Conservation (phyloP, 163 green algal genomes). For the Scenedesmus sp. region DNA sequence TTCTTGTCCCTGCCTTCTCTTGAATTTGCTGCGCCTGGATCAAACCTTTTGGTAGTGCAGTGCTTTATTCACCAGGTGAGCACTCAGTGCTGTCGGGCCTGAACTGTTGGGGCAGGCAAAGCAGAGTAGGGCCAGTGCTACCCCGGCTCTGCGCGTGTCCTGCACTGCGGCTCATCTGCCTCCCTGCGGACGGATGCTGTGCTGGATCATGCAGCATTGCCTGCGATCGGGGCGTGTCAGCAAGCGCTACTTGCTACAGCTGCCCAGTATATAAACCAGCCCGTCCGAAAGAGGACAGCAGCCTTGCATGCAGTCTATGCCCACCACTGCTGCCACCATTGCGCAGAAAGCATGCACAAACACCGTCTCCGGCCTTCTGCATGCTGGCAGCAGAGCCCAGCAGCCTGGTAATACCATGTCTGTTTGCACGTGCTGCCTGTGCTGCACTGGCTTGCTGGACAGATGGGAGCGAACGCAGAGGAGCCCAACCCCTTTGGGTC, state of each 20-base stretch:
- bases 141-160: not conserved
- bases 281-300: not conserved
- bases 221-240: not conserved
- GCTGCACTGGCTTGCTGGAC: not conserved
- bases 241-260: not conserved
- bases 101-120: not conserved
- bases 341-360: not conserved
- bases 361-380: not conserved
- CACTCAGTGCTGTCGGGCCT: not conserved
- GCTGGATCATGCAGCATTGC: not conserved
- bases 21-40: too few species aligned
- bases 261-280: not conserved
- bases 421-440: not conserved
- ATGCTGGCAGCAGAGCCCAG: not conserved
- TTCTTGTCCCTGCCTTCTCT: not conserved
- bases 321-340: not conserved
- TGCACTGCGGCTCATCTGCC: not conserved
- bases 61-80: not conserved
- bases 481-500: not conserved
- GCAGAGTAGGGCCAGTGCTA: not conserved
- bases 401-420: not conserved
- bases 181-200: not conserved
- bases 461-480: constrained; percentile 22
- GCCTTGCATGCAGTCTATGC: not conserved
- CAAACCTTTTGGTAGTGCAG: not conserved